Evolutionary conservation across 2,329 filamentous ascomycete species (phyloP).

Genomic region (Pseudonectria foliicola): DNA sequence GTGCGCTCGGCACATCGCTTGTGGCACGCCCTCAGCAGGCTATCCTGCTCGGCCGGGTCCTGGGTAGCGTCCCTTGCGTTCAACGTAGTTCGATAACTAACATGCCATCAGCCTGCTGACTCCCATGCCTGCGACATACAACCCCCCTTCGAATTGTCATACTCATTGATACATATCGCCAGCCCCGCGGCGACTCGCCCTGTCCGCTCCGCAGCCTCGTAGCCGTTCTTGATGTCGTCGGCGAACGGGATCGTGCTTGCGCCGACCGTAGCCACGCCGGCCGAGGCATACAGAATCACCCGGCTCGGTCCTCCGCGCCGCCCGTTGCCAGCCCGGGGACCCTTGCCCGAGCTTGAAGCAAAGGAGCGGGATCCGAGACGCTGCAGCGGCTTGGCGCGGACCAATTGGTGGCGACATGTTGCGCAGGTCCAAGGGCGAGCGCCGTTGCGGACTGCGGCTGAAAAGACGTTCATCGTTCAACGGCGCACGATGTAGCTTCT

Average conservation of each 20-base stretch:
- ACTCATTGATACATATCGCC: slow-evolving; percentile 85
- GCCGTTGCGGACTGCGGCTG: slow-evolving; percentile 31
- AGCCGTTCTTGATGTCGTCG: slow-evolving; percentile 69
- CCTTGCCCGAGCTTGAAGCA: slow-evolving; percentile 23
- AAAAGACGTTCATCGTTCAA: slow-evolving; percentile 35
- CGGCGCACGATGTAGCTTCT: slow-evolving; percentile 2
- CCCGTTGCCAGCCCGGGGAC: slow-evolving; percentile 15
- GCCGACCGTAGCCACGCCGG: slow-evolving; percentile 42
- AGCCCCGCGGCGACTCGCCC: slow-evolving; percentile 71
- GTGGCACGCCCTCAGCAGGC: slow-evolving; percentile 74
- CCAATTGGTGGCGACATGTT: slow-evolving; percentile 35
- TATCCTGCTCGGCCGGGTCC: slow-evolving; percentile 57
- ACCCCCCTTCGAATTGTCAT: slow-evolving; percentile 19
- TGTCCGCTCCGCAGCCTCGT: slow-evolving; percentile 67
- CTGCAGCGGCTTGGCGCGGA: slow-evolving; percentile 23
- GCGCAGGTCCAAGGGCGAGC: slow-evolving; percentile 40
- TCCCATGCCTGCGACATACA: not conserved
- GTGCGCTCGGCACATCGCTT: slow-evolving; percentile 88
- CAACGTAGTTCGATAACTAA: slow-evolving; percentile 79
- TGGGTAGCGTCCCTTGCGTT: slow-evolving; percentile 58
- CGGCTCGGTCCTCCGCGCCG: slow-evolving; percentile 19
- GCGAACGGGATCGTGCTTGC: slow-evolving; percentile 47
- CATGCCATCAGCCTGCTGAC: slow-evolving; percentile 1
- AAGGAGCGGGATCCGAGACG: slow-evolving; percentile 22
- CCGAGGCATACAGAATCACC: slow-evolving; percentile 41